Evolutionary conservation across 495 filamentous ascomycete genomes (phyloP), one percentile per base, ranked within the genome.

Genomic region (Penicillium chermesinum): DNA sequence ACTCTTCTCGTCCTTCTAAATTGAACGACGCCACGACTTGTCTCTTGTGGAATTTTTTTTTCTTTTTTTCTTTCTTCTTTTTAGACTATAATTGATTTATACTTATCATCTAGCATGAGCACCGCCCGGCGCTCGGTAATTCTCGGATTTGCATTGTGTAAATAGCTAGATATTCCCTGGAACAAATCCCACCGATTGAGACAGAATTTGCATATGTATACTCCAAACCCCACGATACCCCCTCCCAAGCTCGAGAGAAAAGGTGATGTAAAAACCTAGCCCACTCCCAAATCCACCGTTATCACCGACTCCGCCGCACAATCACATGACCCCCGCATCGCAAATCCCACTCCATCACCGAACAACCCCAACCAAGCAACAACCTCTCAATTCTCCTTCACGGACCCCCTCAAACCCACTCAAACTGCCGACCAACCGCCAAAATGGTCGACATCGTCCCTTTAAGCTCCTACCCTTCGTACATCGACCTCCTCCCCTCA

Each of bases 401-500:
- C 38, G n/a, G n/a, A 19, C 20, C 17, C 7, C 42, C 13, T 16
- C 17, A 38, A 38, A 38, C 8, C 10, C 16, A 37, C n/a, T 15
- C 38, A 14, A 16, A n/a, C 19, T 21, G 7, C 17, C 2, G 14
- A 19, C 13, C 41, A 33, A 22, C 25, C n/a, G n/a, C n/a, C 43
- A 70, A 69, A 63, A 75, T 75, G 72, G 72, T 75, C 66, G 72
- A 75, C 70, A 74, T 74, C 53, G 60, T 74, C 62, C 72, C 72
- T 48, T 63, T 75, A 43, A 67, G 63, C 58, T 66, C 60, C 41
- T 75, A 71, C 64, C 72, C 72, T 56, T 72, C 68, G 38, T 73
- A 75, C 64, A 73, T 75, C 65, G 69, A 74, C 65, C 72, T 75
- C 54, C 73, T 91, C 96, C 56, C 93, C 88, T 84, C 95, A 56